phyloP scores from a whole-genome alignment of 1,139 yeast genomes.

The Suhomyces bribrorum region DNA sequence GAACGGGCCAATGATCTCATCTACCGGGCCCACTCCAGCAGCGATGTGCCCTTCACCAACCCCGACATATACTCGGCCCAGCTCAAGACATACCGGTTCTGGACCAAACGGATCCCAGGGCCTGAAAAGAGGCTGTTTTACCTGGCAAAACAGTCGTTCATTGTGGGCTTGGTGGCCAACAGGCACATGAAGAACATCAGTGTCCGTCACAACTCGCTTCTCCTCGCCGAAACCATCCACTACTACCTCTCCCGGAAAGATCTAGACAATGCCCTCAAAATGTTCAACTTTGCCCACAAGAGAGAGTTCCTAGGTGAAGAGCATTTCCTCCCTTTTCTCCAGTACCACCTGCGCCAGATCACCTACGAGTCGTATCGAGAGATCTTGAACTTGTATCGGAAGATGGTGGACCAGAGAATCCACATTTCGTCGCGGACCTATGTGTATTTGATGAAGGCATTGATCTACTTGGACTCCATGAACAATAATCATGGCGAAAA shows the following conservation, averaged over 20 bases:
- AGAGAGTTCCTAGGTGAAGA: conserved; percentile 22
- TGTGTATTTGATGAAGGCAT: conserved; percentile 41
- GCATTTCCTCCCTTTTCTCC: conserved; percentile 35
- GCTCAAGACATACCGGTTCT: conserved; percentile 32
- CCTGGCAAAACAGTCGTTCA: conserved; percentile 12
- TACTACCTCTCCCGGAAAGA: conserved; percentile 21
- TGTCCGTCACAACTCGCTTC: conserved; percentile 12
- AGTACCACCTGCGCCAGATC: conserved; percentile 22
- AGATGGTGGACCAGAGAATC: conserved; percentile 37
- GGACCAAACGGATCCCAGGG: conserved; percentile 22
- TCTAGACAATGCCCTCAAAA: conserved; percentile 19
- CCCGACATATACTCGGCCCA: conserved; percentile 32
- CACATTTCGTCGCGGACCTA: conserved; percentile 40
- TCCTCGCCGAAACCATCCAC: conserved; percentile 31
- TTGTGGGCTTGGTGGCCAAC: conserved; percentile 11
- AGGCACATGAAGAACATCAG: conserved; percentile 10
- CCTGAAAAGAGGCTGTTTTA: conserved; percentile 6
- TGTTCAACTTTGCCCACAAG: conserved; percentile 19
- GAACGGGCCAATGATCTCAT: conserved; percentile 34
- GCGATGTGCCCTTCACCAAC: conserved; percentile 33
- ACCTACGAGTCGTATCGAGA: conserved; percentile 31
- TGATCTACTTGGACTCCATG: conserved; percentile 39
- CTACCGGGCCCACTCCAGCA: conserved; percentile 31
- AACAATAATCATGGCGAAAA: conserved; percentile 25
- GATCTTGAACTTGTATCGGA: conserved; percentile 38